Evolutionary conservation across 495 filamentous ascomycete genomes (phyloP), one percentile per base, ranked within the genome.

Genomic region (Penicillium arizonense): DNA sequence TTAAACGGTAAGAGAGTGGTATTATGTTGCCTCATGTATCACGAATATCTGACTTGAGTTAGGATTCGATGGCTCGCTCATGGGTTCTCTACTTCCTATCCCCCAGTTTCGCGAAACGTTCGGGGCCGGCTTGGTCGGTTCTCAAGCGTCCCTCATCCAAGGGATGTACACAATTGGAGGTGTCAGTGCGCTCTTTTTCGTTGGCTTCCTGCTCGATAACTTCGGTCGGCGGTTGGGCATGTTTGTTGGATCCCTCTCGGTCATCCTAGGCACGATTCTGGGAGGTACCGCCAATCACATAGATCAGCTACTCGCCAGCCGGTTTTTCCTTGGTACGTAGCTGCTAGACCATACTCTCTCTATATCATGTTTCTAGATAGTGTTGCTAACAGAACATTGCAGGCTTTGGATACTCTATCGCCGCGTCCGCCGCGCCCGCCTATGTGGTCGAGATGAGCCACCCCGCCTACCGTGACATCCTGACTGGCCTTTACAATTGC

Each of bases 391-490:
- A 23, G 20, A 11, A 10, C 42, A 30, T n/a, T 34, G 0, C 13
- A 49, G 85, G 87, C 5, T 87, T 89, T 58, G 87, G 87, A 14
- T 83, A 87, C 24, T 78, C 78, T 18, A 82, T 89, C 30, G 76
- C 78, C 32, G 75, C 82, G 35, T 77, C 86, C 14, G 87, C 87
- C 16, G 87, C 83, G 0, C 87, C 87, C 4, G 79, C 82, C 20
- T 90, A 88, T 54, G 82, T 88, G 20, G 81, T 83, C 11, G 87
- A 90, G 64, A 84, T 88, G 59, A 78, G 81, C n/a, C 87, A 89
- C 53, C 86, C 87, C 2, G 79, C 78, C 6, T 85, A 82, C 61
- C 79, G 87, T 43, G 85, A 83, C 5, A 77, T 84, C 5, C 62
- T 90, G 5, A 82, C 81, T 20, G 79, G 76, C 47, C 68, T 79